Evolutionary conservation across 2,329 filamentous ascomycete genomes (phyloP).

Genomic region (Xylaria sp.): DNA sequence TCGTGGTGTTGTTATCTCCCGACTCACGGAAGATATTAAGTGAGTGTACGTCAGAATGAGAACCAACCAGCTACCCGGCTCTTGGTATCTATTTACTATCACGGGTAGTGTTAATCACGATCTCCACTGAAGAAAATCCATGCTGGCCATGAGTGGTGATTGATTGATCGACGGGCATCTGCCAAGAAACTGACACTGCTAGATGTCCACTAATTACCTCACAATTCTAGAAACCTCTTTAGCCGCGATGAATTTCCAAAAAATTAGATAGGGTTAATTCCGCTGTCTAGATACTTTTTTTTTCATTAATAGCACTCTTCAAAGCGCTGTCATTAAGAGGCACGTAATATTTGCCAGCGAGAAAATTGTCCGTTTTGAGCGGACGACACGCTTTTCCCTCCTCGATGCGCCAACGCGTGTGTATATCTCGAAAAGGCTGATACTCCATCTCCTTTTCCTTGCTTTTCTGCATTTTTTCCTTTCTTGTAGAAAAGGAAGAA

Average conservation of each 20-base stretch:
- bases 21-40: neutral
- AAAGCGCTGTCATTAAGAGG: slow-evolving; percentile 11
- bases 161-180: neutral
- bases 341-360: slow-evolving; percentile 3
- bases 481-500: neutral
- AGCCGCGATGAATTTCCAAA: neutral
- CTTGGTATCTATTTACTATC: neutral
- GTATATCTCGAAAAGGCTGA: neutral
- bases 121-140: neutral
- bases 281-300: neutral
- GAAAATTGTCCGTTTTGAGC: neutral
- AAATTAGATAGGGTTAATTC: neutral
- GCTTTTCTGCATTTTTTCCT: neutral
- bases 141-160: neutral
- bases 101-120: neutral
- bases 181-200: neutral
- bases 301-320: slow-evolving; percentile 23
- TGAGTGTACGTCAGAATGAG: neutral
- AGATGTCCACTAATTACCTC: neutral
- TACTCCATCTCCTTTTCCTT: neutral
- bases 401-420: neutral
- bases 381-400: neutral
- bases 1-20: neutral
- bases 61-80: neutral
- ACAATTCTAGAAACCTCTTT: neutral